Percentiles rank a stretch among this genome's conserved stretches.
phyloP scores from a whole-genome alignment of 2,329 filamentous ascomycete genomes.

The Clarireedia homoeocarpa region DNA sequence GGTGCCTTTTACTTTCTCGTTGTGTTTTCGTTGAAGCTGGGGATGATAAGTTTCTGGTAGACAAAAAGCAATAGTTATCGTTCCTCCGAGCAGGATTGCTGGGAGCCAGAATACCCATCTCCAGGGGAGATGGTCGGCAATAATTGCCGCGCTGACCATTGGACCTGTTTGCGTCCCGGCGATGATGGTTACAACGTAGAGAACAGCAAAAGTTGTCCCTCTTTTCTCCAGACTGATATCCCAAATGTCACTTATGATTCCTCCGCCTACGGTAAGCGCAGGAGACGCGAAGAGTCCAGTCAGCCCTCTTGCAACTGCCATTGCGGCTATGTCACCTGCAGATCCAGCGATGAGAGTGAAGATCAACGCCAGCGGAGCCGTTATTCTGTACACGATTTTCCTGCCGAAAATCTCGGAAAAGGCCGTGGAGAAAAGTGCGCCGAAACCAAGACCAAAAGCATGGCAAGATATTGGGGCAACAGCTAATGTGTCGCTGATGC shows the following conservation, averaged over 20 bases:
- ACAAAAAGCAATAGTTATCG: neutral
- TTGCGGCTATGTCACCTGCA: neutral
- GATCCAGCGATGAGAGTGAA: conserved; percentile 9
- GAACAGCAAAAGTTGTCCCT: conserved; percentile 7
- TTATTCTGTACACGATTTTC: conserved; percentile 5
- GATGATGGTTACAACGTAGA: conserved; percentile 8
- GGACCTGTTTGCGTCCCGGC: conserved; percentile 9
- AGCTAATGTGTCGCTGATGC: conserved; percentile 3
- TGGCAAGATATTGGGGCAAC: conserved; percentile 10
- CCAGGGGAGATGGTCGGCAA: conserved; percentile 4
- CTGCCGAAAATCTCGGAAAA: conserved; percentile 10
- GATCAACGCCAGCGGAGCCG: conserved; percentile 6
- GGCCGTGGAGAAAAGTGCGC: conserved; percentile 9
- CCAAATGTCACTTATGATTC: conserved; percentile 13
- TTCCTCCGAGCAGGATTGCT: conserved; percentile 6
- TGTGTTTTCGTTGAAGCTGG: conserved; percentile 2
- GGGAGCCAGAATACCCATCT: conserved; percentile 12
- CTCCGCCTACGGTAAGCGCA: conserved; percentile 5
- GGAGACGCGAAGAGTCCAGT: conserved; percentile 10
- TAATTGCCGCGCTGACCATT: conserved; percentile 7
- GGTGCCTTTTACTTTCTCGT: neutral
- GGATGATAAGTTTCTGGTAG: conserved; percentile 13
- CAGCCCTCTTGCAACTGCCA: conserved; percentile 7
- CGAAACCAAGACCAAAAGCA: conserved; percentile 10
- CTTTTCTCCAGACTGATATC: conserved; percentile 10